phyloP scores from a whole-genome alignment of 2,329 filamentous ascomycete genomes.

The Teratosphaeria gauchensis region DNA sequence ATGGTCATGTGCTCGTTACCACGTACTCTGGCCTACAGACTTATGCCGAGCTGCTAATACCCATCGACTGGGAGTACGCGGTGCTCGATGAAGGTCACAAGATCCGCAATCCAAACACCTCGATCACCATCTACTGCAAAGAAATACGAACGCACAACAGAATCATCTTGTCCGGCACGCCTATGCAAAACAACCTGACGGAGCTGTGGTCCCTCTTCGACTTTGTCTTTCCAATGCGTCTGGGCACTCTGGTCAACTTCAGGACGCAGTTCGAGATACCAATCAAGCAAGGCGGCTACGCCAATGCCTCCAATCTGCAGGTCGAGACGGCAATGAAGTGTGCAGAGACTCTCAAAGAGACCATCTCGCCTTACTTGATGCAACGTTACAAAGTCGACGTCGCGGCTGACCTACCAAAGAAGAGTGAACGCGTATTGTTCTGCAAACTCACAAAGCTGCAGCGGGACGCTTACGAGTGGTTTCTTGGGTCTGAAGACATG shows the following conservation, averaged over 20 bases:
- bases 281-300: slow-evolving; percentile 86
- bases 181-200: slow-evolving; percentile 92
- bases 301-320: slow-evolving; percentile 86
- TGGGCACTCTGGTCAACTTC: slow-evolving; percentile 87
- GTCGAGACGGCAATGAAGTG: slow-evolving; percentile 92
- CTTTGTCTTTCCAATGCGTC: slow-evolving; percentile 91
- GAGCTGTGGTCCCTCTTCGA: slow-evolving; percentile 97
- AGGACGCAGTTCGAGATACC: slow-evolving; percentile 86
- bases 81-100: slow-evolving; percentile 96
- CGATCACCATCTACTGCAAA: slow-evolving; percentile 91
- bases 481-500: slow-evolving; percentile 76
- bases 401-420: slow-evolving; percentile 84
- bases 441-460: slow-evolving; percentile 81
- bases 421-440: slow-evolving; percentile 92
- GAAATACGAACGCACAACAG: slow-evolving; percentile 83
- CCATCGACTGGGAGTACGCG: slow-evolving; percentile 83
- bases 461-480: slow-evolving; percentile 68
- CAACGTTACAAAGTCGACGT: slow-evolving; percentile 92
- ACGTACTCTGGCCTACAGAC: slow-evolving; percentile 95
- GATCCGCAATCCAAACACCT: slow-evolving; percentile 91
- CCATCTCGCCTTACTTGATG: slow-evolving; percentile 85
- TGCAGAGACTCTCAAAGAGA: slow-evolving; percentile 85
- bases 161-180: slow-evolving; percentile 88
- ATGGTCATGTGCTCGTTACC: slow-evolving; percentile 89
- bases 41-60: slow-evolving; percentile 72